Evolutionary conservation across 805 yeast genomes (phyloP), one percentile per base, ranked within the genome.

Genomic region (Cyberlindnera mississippiensis): DNA sequence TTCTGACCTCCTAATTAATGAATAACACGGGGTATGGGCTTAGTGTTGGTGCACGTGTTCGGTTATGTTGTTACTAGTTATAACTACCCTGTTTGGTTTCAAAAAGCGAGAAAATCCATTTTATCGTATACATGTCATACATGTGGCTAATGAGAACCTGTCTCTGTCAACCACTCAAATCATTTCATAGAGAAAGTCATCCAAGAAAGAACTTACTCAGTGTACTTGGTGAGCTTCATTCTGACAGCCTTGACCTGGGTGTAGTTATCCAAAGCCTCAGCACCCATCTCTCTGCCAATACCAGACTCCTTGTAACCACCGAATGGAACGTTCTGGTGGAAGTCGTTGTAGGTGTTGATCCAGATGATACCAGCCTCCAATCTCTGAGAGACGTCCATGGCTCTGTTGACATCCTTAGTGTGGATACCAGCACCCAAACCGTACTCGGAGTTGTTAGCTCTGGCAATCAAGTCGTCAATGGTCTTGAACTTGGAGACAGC

Each of bases 221-320:
- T 29, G 39, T 41, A 28, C 37, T 28, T 51, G 40, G 51, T 56
- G 44, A 65, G 53, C 55, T 63, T 75, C 48, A 75, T 64, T 73
- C 85, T 76, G 47, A 80, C 81, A 52, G 85, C 82, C 71, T 79
- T 80, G 51, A 66, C 65, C 66, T 80, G 85, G 46, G 76, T 71
- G 71, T 78, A 80, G 70, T 75, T 76, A 51, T 76, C 83, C 57
- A 78, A 72, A 28, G 81, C 82, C 56, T 76, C 82, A 35, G 63
- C 66, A 64, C 86, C 86, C 83, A 80, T 76, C 69, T 80, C 86
- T 71, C 85, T 76, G 58, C 86, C 86, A 41, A 75, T 66, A 69
- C 86, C 86, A 47, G 82, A 75, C 64, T 76, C 75, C 56, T 76
- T 75, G 71, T 67, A 79, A 53, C 86, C 86, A 60, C 86, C 86